Base-by-base conservation (phyloP, 176 grass and related monocot species). In the Dactylis glomerata region DNA sequence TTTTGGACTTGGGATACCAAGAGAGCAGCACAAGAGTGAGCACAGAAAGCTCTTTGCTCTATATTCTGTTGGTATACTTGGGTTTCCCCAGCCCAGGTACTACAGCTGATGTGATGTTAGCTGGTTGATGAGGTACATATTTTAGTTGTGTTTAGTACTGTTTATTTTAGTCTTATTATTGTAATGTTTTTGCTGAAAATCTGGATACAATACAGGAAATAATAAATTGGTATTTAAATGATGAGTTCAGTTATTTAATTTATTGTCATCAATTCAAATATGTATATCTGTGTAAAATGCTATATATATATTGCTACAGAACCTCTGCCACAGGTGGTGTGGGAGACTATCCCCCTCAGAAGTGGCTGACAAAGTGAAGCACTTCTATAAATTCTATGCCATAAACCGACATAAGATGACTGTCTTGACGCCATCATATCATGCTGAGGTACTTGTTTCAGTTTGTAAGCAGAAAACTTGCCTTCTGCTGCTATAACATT, bases 361-460 rank as follows among this genome's bases (percentile, higher is more conserved):
- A 57, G 93, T 98, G 59, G 96, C 96, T 55, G 93, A 98, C 5
- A 98, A 98, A 90, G 96, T 98, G 75, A 98, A 98, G 75, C 93
- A 98, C 85, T 98, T 98, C 75, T 98, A 94, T 42, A 98, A 95
- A 74, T 92, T 95, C 75, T 95, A 98, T 38, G 84, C 96, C n/a
- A 95, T 95, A 38, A 98, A 98, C 82, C 87, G 96, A 23, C 96
- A 98, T 58, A 98, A 98, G 84, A 98, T 98, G 96, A 98, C 96
- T 56, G 96, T 98, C 55, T 76, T 98, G 77, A 98, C 96, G 30
- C 93, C 96, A 79, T 95, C 93, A 24, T 98, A 98, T 63, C 96
- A 98, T 79, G 93, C 96, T 15, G 96, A 95, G 96, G 96, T 95
- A 86, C 68, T 13, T 27, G 0, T 52, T 37, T 65, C 72, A 76